These are phyloP conservation scores for Beta corolliflora DNA, from an alignment of 179 eudicot species.

Conservation along the genomic window DNA sequence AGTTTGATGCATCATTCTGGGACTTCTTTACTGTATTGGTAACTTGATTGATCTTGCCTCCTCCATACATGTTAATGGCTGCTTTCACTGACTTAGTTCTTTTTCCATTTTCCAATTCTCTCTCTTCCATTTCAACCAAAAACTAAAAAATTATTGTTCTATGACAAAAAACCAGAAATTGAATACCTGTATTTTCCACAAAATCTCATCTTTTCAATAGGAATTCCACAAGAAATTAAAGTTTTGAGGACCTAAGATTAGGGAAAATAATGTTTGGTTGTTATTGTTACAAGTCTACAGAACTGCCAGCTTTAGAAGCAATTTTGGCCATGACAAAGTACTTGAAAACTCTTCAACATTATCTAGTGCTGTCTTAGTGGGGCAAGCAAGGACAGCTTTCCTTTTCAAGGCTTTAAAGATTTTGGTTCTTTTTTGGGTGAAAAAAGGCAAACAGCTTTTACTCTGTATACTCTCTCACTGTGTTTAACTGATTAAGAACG, in stretches of 20 bases:
- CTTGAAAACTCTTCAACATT: neutral
- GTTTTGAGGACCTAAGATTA: constrained; percentile 8
- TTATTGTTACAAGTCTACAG: constrained; percentile 18
- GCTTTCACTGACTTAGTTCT: constrained; percentile 45
- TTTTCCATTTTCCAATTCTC: constrained; percentile 14
- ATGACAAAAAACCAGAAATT: neutral
- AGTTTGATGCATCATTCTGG: constrained; percentile 22
- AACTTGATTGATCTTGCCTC: constrained; percentile 31
- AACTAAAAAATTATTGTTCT: neutral
- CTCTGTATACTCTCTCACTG: neutral
- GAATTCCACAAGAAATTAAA: constrained; percentile 3
- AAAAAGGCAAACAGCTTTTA: neutral
- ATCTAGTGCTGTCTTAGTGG: neutral
- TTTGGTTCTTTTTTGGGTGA: neutral
- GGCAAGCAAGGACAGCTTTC: neutral
- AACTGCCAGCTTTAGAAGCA: constrained; percentile 20
- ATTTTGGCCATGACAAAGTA: constrained; percentile 15
- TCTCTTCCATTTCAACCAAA: constrained; percentile 32
- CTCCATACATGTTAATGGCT: constrained; percentile 45
- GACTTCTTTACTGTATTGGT: constrained; percentile 24
- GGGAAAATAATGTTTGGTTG: constrained; percentile 35
- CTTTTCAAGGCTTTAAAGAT: neutral
- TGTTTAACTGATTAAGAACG: neutral
- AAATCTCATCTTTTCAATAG: neutral
- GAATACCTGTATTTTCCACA: neutral